Evolutionary conservation across 345 rosid genomes (phyloP), one percentile per base, ranked within the genome.

Genomic region (Camelina neglecta): DNA sequence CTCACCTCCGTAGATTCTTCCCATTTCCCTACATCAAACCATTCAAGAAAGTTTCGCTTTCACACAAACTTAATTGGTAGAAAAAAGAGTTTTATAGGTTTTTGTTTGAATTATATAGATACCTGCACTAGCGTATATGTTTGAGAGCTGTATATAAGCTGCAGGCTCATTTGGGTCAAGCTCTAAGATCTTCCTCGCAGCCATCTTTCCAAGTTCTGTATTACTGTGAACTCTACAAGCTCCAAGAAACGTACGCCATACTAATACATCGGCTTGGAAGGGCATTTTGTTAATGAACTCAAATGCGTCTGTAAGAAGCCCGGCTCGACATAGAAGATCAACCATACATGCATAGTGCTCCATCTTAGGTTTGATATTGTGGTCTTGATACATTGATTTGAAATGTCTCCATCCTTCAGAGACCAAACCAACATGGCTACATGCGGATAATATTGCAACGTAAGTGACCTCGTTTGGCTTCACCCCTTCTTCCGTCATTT

Each of bases 321-420:
- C 91, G 0, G 91, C 78, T 60, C 93, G 83, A 21, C 91, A 84
- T 41, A 89, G 64, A 67, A 91, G 82, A 84, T 91, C 97, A 68
- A 89, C 93, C 90, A 91, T 86, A 64, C 97, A 89, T 12, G 93
- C 89, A 71, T 91, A 87, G 53, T 89, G 97, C 61, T 89, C 95
- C 89, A 86, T 84, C 80, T 72, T 82, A 4, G 91, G 94, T 58
- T 73, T 82, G 78, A 91, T 81, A 21, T 88, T 82, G 15, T 89
- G 86, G 42, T 88, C 84, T 55, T 48, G 65, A 68, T 63, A 81
- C 92, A 89, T 92, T 62, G 85, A 87, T 41, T 81, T 72, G 75
- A 86, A 88, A 71, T 86, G 75, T 67, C 80, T 75, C 92, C 87
- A 88, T 68, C 90, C 96, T 75, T 83, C 87, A 0, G 89, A 81